Percentiles rank a stretch among this genome's conserved stretches.
These are phyloP conservation scores for Castanea mollissima DNA, from an alignment of 306 rosid species.

Conservation along the genomic window DNA sequence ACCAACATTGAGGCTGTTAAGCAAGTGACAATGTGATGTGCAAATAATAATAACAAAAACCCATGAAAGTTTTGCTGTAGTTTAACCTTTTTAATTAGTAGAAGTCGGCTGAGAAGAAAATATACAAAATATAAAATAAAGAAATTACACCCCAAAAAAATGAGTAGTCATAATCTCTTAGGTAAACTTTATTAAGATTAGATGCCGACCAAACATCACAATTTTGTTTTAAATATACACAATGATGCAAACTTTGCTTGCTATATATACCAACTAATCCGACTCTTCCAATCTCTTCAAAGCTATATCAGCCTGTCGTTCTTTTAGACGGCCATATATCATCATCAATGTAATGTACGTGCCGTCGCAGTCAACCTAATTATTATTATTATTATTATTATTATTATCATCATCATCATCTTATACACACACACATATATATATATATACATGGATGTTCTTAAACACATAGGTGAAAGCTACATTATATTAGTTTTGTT, in stretches of 20 bases:
- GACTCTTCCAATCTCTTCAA: constrained; percentile 11
- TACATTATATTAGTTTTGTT: constrained; percentile 1
- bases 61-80: background rate
- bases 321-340: constrained; percentile 43
- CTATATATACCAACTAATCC: constrained; percentile 43
- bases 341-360: constrained; percentile 18
- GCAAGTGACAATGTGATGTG: no score
- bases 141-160: background rate
- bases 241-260: constrained; percentile 30
- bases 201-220: constrained; percentile 53
- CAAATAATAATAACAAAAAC: background rate
- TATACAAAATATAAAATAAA: background rate
- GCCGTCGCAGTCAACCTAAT: constrained; percentile 26
- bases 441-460: background rate
- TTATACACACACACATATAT: background rate
- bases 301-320: constrained; percentile 28
- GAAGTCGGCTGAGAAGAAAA: background rate
- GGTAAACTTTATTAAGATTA: constrained; percentile 22
- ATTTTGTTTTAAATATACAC: constrained; percentile 32
- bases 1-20: no score
- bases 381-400: constrained; percentile 6
- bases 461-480: constrained; percentile 1
- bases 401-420: background rate
- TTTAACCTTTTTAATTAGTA: background rate
- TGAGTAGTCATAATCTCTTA: background rate